Evolutionary conservation across 2,329 filamentous ascomycete genomes (phyloP), one percentile per base, ranked within the genome.

Genomic region (Trichoderma sp.): DNA sequence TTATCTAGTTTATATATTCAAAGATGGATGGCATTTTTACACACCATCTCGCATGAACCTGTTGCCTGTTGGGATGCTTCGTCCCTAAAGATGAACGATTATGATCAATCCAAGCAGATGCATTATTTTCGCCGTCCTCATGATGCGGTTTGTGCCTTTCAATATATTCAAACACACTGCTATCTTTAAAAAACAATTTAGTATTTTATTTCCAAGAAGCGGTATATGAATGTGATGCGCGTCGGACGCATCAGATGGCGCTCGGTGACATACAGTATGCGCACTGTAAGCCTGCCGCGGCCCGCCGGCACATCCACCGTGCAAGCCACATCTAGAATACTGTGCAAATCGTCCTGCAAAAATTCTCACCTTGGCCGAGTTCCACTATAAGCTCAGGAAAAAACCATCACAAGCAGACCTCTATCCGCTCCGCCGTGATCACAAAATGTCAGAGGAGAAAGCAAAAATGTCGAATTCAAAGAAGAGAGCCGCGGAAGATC

Each of bases 401-500:
- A 37, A 51, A 32, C 16, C 30, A 46, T 26, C 28, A 49, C 21
- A 11, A 28, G 34, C 37, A n/a, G 32, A 18, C 1, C 30, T 24
- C 46, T 11, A 13, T 34, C 28, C 16, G 5, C 39, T 34, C 26
- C 43, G 18, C 34, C 24, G n/a, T 32, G 11, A 63, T 34, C 39
- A 34, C 21, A 43, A 39, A 43, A 43, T n/a, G 37, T 10, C 37
- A 51, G 24, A 28, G 8, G 28, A 30, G 11, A 34, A 39, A 59
- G 16, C 18, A 18, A 43, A 58, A 46, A 82, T 82, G 81, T 77
- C 81, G 4, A 81, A 80, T 69, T 72, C 82, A 59, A 86, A 82
- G 75, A 91, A 88, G 79, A 86, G 89, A 73, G 84, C 86, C 70
- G 83, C 83, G 1, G 86, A 87, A 26, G 79, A 82, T 28, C 81